Conservation (phyloP, 805 yeast genomes). For the Vanderwaltozyma yarrowii region DNA sequence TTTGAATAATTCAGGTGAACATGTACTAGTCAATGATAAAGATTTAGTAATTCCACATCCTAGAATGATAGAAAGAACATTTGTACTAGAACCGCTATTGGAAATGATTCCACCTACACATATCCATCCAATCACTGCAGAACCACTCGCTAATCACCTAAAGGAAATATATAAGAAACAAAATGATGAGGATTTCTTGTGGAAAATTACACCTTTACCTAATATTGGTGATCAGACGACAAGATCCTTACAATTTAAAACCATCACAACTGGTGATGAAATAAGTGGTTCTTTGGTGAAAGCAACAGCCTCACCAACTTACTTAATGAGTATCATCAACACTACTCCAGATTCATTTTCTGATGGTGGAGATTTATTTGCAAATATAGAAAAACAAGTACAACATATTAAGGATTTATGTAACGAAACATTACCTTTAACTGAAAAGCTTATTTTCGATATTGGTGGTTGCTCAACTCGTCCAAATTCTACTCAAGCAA, state of each 20-base stretch:
- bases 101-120: constrained; percentile 61
- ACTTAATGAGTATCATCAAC: constrained; percentile 80
- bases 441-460: constrained; percentile 48
- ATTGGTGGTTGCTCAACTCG: constrained; percentile 93
- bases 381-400: constrained; percentile 33
- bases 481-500: constrained; percentile 64
- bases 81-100: constrained; percentile 81
- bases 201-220: constrained; percentile 40
- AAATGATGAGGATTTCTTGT: constrained; percentile 42
- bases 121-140: constrained; percentile 80
- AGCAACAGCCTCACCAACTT: constrained; percentile 33
- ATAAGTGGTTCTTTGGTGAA: constrained; percentile 30
- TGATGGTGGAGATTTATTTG: constrained; percentile 65
- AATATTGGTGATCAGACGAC: constrained; percentile 4
- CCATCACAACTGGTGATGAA: constrained; percentile 36
- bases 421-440: constrained; percentile 43
- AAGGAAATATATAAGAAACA: constrained; percentile 37
- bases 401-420: constrained; percentile 40
- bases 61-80: constrained; percentile 78
- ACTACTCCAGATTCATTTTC: constrained; percentile 93
- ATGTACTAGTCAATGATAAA: constrained; percentile 40
- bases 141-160: constrained; percentile 63
- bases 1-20: constrained; percentile 24
- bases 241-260: constrained; percentile 19
- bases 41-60: constrained; percentile 75